These are phyloP conservation scores for Vickermania ingenoplastis DNA, from an alignment of 208 protist genomes.

Conservation along the genomic window DNA sequence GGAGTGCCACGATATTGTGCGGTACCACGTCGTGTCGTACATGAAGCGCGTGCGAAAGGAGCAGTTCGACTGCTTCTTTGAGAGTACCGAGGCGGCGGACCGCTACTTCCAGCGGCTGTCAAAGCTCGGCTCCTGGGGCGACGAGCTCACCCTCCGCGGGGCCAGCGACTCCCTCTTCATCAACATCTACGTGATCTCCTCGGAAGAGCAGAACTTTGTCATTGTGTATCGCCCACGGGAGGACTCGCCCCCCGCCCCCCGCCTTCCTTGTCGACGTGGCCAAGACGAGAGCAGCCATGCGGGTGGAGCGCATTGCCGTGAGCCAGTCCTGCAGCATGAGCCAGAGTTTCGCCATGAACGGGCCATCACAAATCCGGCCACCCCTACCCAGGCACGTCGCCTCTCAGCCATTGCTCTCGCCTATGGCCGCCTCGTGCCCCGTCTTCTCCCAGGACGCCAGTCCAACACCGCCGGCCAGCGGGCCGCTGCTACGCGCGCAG, in stretches of 20 bases:
- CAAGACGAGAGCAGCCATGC: constrained; percentile 17
- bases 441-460: neutral
- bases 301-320: constrained; percentile 14
- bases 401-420: neutral
- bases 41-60: constrained; percentile 57
- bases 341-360: constrained; percentile 6
- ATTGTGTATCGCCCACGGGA: constrained; percentile 63
- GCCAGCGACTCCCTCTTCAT: constrained; percentile 76
- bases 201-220: constrained; percentile 69
- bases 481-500: too few species aligned
- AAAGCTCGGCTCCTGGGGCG: constrained; percentile 62
- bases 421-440: constrained; percentile 3
- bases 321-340: constrained; percentile 1
- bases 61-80: constrained; percentile 78
- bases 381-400: constrained; percentile 4
- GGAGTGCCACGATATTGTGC: constrained; percentile 71
- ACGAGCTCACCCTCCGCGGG: constrained; percentile 78
- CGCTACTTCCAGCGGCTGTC: constrained; percentile 51
- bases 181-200: constrained; percentile 81
- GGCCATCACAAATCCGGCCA: neutral
- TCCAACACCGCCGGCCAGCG: too few species aligned
- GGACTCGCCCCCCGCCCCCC: constrained; percentile 42
- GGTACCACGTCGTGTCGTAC: constrained; percentile 68
- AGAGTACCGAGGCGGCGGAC: constrained; percentile 42
- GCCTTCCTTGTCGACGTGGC: constrained; percentile 68